These are phyloP conservation scores for Typha latifolia DNA, from an alignment of 176 grass and related monocot genomes.

Conservation along the genomic window DNA sequence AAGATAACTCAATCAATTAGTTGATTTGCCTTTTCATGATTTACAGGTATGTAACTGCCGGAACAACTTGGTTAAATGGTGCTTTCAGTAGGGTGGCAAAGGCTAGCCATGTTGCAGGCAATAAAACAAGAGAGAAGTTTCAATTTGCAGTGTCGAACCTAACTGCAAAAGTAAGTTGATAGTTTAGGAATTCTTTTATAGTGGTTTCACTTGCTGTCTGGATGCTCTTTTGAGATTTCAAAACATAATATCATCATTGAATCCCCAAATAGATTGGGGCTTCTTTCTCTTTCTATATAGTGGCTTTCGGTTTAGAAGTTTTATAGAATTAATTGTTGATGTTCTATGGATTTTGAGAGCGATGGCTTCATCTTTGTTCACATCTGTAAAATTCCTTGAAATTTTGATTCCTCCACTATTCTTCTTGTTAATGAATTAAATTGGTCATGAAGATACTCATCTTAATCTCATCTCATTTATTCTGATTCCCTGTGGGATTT, in stretches of 20 bases:
- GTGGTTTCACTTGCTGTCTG: not conserved
- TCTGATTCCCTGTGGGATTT: too few relatives aligned
- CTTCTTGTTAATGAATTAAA: too few relatives aligned
- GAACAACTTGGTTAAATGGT: constrained; percentile 91
- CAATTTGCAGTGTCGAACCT: constrained; percentile 85
- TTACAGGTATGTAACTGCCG: constrained; percentile 88
- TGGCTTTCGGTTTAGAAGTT: too few relatives aligned
- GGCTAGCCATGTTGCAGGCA: constrained; percentile 68
- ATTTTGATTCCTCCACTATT: too few relatives aligned
- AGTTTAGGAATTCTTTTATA: not conserved
- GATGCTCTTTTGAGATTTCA: not conserved
- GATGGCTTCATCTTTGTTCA: too few relatives aligned
- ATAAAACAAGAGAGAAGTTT: constrained; percentile 94
- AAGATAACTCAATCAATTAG: not conserved
- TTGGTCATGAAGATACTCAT: too few relatives aligned
- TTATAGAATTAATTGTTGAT: too few relatives aligned
- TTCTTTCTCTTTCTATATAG: not conserved
- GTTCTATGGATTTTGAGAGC: too few relatives aligned
- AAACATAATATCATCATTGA: not conserved
- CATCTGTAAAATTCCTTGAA: too few relatives aligned
- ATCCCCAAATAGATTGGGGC: not conserved
- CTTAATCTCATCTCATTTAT: too few relatives aligned
- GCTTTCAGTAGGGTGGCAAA: constrained; percentile 78
- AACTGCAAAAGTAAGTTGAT: constrained; percentile 65
- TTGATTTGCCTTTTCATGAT: constrained; percentile 8